Evolutionary conservation across 805 yeast species (phyloP).

Genomic region (Pichia insulana): DNA sequence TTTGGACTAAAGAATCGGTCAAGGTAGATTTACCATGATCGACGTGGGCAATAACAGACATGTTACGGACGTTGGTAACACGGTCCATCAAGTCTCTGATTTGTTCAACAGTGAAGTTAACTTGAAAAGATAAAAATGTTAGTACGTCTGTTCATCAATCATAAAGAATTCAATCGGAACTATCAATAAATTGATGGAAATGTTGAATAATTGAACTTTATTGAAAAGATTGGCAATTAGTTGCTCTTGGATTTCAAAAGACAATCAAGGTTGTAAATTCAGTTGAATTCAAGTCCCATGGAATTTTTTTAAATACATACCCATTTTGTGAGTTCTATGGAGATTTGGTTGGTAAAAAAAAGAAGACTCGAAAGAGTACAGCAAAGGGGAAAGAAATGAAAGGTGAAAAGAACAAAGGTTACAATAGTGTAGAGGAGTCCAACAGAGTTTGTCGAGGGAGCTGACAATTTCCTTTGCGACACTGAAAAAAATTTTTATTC

Average conservation of each 20-base stretch:
- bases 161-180: too few species aligned
- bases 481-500: slow-evolving; percentile 1
- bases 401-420: slow-evolving; percentile 2
- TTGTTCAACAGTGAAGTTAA: slow-evolving; percentile 69
- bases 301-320: slow-evolving; percentile 5
- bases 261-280: neutral
- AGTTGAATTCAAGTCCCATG: neutral
- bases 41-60: slow-evolving; percentile 99
- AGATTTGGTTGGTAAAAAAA: slow-evolving; percentile 2
- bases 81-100: slow-evolving; percentile 99
- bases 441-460: neutral
- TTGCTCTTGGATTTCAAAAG: too few species aligned
- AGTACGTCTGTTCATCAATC: slow-evolving; percentile 3
- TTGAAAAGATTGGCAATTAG: too few species aligned
- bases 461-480: neutral
- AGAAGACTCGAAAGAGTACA: neutral
- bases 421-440: neutral
- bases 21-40: slow-evolving; percentile 99
- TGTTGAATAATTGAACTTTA: too few species aligned
- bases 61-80: slow-evolving; percentile 99
- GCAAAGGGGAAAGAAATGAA: neutral
- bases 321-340: slow-evolving; percentile 10
- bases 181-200: too few species aligned
- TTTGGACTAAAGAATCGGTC: slow-evolving; percentile 98
- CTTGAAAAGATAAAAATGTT: slow-evolving; percentile 18